Evolutionary conservation across 2,329 filamentous ascomycete genomes (phyloP).

Genomic region (Arthroderma uncinatum): DNA sequence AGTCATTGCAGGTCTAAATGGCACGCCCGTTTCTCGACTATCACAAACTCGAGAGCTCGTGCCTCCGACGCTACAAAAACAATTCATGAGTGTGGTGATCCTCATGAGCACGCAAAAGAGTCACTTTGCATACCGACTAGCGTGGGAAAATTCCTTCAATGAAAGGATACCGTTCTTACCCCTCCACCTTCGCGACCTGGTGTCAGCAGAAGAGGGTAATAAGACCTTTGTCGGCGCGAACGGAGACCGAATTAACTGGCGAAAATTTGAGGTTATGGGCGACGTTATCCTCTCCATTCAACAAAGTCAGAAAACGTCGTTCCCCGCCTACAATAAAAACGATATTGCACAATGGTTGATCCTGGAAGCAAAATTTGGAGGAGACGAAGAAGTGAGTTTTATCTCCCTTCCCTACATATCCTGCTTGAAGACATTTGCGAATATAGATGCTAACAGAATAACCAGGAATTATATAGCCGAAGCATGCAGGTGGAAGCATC

Average conservation of each 20-base stretch:
- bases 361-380: slow-evolving; percentile 67
- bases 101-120: slow-evolving; percentile 90
- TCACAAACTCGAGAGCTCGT: slow-evolving; percentile 68
- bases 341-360: slow-evolving; percentile 64
- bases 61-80: slow-evolving; percentile 59
- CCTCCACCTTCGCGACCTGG: slow-evolving; percentile 76
- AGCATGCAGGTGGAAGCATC: slow-evolving; percentile 46
- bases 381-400: slow-evolving; percentile 71
- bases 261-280: slow-evolving; percentile 92
- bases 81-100: slow-evolving; percentile 77
- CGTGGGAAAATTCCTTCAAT: slow-evolving; percentile 88
- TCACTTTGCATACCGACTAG: slow-evolving; percentile 88
- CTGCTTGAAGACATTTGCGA: not conserved
- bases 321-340: slow-evolving; percentile 47
- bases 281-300: slow-evolving; percentile 85
- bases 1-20: slow-evolving; percentile 83
- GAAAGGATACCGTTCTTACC: slow-evolving; percentile 91
- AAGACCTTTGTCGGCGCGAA: slow-evolving; percentile 69
- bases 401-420: not conserved
- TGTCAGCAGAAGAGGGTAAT: slow-evolving; percentile 86
- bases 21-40: slow-evolving; percentile 73
- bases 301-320: slow-evolving; percentile 77
- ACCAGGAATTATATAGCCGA: slow-evolving; percentile 48
- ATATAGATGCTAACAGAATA: not conserved
- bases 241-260: slow-evolving; percentile 81